phyloP scores from a whole-genome alignment of 2,329 filamentous ascomycete species.

The Byssothecium circinans region DNA sequence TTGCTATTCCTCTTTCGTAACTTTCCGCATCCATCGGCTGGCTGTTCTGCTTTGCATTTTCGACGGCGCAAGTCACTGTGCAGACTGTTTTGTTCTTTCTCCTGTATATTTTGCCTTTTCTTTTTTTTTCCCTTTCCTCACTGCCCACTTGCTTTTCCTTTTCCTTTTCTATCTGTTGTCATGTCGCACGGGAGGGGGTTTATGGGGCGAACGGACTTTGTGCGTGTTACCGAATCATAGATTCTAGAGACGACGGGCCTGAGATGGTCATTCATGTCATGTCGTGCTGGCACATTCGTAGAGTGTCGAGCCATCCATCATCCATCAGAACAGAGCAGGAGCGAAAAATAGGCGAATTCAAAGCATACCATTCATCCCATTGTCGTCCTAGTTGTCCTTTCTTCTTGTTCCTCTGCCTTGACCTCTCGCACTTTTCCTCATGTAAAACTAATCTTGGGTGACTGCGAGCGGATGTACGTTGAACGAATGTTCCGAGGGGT shows the following conservation, averaged over 20 bases:
- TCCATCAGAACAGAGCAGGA: neutral
- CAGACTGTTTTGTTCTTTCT: conserved; percentile 7
- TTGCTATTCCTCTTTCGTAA: neutral
- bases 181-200: neutral
- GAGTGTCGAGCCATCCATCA: neutral
- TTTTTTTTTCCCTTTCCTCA: neutral
- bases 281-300: neutral
- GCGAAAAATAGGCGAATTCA: too few species aligned
- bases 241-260: neutral
- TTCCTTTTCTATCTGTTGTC: neutral
- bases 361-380: too few species aligned
- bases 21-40: conserved; percentile 11
- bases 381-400: too few species aligned
- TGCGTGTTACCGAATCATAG: neutral
- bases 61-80: conserved; percentile 3
- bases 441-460: too few species aligned
- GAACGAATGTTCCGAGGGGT: too few species aligned
- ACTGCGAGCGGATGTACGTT: too few species aligned
- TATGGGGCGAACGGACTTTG: neutral
- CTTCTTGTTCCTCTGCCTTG: too few species aligned
- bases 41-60: conserved; percentile 3
- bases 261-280: neutral
- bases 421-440: too few species aligned
- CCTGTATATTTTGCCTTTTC: conserved; percentile 5
- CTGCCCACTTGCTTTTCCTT: neutral